Conservation (phyloP, 805 yeast genomes). For the Starmerella davenportii region DNA sequence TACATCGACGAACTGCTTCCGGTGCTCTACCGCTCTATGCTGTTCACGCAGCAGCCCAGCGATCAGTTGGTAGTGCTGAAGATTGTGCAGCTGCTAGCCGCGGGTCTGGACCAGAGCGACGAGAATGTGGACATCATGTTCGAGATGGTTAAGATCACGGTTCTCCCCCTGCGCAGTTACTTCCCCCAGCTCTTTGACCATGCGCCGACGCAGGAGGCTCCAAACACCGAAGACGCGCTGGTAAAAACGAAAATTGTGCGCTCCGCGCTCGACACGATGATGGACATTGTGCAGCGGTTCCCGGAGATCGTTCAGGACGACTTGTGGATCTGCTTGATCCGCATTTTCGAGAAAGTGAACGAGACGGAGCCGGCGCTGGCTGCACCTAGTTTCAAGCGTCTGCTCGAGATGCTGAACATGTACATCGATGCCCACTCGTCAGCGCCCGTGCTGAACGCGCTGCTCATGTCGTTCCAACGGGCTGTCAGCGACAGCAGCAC, state of each 20-base stretch:
- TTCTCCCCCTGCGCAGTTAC: constrained; percentile 41
- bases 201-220: neutral
- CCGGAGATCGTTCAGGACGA: constrained; percentile 56
- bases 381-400: constrained; percentile 34
- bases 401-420: constrained; percentile 23
- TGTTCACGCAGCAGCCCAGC: constrained; percentile 30
- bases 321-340: constrained; percentile 50
- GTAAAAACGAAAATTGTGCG: constrained; percentile 20
- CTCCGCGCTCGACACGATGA: constrained; percentile 33
- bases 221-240: constrained; percentile 13
- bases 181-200: constrained; percentile 40
- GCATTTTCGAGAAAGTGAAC: constrained; percentile 33
- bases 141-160: constrained; percentile 54
- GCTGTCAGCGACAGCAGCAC: constrained; percentile 7
- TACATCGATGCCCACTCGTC: constrained; percentile 24
- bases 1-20: constrained; percentile 56
- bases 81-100: constrained; percentile 40
- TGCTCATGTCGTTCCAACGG: constrained; percentile 9
- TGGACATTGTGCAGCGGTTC: constrained; percentile 45
- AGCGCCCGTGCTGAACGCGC: constrained; percentile 5
- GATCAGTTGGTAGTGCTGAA: constrained; percentile 35
- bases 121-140: constrained; percentile 61
- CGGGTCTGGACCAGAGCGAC: constrained; percentile 28
- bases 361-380: constrained; percentile 28
- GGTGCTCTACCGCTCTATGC: constrained; percentile 50